Percentiles rank a stretch among this genome's conserved stretches.
phyloP scores from a whole-genome alignment of 1,284 basidiomycete species.

The Tausonia pullulans region DNA sequence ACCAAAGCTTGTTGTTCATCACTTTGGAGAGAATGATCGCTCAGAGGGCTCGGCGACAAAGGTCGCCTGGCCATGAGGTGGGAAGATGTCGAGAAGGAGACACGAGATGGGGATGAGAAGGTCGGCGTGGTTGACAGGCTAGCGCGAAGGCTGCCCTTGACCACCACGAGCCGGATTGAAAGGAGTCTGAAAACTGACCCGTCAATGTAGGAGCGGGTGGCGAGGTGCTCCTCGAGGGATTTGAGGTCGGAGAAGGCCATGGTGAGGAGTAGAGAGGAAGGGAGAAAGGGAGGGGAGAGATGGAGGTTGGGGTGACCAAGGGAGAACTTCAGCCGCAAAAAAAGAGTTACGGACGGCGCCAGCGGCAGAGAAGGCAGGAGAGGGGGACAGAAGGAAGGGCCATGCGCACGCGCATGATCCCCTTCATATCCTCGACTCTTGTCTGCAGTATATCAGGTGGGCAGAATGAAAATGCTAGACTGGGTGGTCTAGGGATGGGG shows the following conservation, averaged over 20 bases:
- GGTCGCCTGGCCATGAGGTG: slow-evolving; percentile 12
- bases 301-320: neutral
- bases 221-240: slow-evolving; percentile 74
- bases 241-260: slow-evolving; percentile 60
- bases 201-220: slow-evolving; percentile 76
- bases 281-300: neutral
- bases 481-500: no score
- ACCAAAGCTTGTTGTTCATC: slow-evolving; percentile 17
- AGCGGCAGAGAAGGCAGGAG: slow-evolving; percentile 34
- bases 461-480: no score
- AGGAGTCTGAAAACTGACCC: slow-evolving; percentile 51
- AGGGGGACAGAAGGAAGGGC: neutral
- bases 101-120: neutral
- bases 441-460: no score
- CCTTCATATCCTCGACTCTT: no score
- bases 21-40: slow-evolving; percentile 13
- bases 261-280: neutral
- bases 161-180: neutral
- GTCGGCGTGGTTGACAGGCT: no score
- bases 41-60: slow-evolving; percentile 25
- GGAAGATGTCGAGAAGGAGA: neutral
- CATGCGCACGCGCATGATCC: neutral
- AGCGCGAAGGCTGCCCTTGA: no score
- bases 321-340: neutral
- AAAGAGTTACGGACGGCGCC: neutral